Evolutionary conservation across 441 rosid genomes (phyloP), one percentile per base, ranked within the genome.

Genomic region (California macrophylla): DNA sequence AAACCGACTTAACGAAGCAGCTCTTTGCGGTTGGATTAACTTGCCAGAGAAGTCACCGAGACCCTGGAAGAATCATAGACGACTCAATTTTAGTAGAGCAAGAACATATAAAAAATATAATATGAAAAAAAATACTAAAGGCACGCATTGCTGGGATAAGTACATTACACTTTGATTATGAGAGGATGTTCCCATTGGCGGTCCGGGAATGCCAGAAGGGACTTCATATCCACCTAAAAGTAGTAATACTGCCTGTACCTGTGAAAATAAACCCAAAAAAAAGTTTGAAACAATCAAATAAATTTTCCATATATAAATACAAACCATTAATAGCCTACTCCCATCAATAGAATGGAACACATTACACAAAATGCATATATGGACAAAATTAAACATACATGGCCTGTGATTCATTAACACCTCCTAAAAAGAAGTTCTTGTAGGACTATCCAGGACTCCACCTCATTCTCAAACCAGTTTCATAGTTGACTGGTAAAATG

Each of bases 171-270:
- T 75, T 68, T 71, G 75, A 63, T 60, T 65, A 63, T 63, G 20
- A 47, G 79, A 72, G 64, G 20, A 58, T 15, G 78, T 64, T 70
- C 73, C 80, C 63, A 64, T 20, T 24, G 75, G 40, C 20, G 62
- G 40, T 3, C 47, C 69, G 56, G 81, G 75, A 71, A 75, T 72
- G 28, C 68, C 72, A 13, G 78, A 72, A 10, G 81, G 75, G 30
- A 74, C 66, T 69, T 78, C 81, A 32, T 54, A 68, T 47, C 78
- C 78, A 24, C 81, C 81, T 15, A 78, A 71, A 64, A 74, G 75
- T 61, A 78, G 66, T 64, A 78, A 66, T 21, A 78, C 81, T 26
- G 78, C 78, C 47, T 74, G 81, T 9, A 78, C 81, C 81, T 78
- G 69, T 12, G 66, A 38, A 32, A 25, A 3, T 45, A 25, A 67